Base-by-base conservation (phyloP, 805 yeast species). In the Priceomyces medius region DNA sequence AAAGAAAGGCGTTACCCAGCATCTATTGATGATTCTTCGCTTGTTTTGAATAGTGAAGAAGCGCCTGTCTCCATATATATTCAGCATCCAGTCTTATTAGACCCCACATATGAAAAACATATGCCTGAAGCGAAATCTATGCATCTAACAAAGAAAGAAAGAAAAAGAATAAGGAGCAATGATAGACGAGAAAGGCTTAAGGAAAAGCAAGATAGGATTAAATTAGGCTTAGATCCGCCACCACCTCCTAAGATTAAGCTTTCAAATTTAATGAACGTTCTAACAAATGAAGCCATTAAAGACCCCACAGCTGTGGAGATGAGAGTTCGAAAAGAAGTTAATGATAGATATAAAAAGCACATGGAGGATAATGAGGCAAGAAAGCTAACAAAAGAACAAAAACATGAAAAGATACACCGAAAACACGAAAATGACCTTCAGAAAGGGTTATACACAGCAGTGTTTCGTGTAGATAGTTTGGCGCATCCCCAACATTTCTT, bases 241-340 rank as follows among this genome's bases (percentile, higher is more conserved):
- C 96, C 97, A 0, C 84, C 84, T 4, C 95, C 97, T 2, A 93
- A 91, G 60, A 85, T 93, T 19, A 87, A 85, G 53, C 68, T 88
- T 33, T 79, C 84, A 32, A 93, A 91, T 57, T 73, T 93, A 61
- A 87, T 88, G 89, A 84, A 76, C 51, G 96, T 88, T 0, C 67
- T 85, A 37, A 87, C 97, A 2, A 80, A 86, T 51, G 95, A 87
- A 43, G 88, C 93, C 5, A 84, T 90, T 36, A 72, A 77, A 44
- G 96, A 93, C 56, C 98, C 99, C 1, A 91, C 98, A 0, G 79
- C 79, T 3, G 83, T 89, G 50, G 99, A 91, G 55, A 69, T 72
- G 59, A 62, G 73, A 38, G 97, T 93, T 0, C 70, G 77, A 33
- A 60, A 67, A 18, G 93, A 90, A 46, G 84, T 88, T 3, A 80